Conservation (phyloP, 208 protist species). For the Acanthamoeba sp. region DNA sequence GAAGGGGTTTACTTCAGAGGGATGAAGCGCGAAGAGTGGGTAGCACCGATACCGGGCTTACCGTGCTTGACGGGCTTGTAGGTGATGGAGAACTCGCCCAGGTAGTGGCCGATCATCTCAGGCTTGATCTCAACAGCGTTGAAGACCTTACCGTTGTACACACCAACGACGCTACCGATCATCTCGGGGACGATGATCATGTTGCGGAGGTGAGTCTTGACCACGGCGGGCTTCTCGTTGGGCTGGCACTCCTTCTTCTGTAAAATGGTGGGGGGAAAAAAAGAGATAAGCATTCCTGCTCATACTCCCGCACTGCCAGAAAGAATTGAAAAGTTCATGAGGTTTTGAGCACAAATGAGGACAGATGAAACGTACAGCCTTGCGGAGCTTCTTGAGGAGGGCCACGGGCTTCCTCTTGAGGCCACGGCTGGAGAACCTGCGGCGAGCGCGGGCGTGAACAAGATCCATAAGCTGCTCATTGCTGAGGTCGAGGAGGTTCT, state of each 20-base stretch:
- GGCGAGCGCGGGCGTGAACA: constrained; percentile 94
- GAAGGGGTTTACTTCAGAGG: constrained; percentile 65
- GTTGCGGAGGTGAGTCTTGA: constrained; percentile 99
- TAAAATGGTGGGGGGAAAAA: constrained; percentile 18
- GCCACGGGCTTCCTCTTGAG: constrained; percentile 94
- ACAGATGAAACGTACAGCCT: constrained; percentile 88
- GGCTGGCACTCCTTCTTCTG: constrained; percentile 95
- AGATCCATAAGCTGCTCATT: constrained; percentile 96
- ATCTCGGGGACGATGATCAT: constrained; percentile 99
- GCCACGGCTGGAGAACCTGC: constrained; percentile 95
- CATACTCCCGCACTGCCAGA: no score
- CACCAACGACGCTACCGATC: constrained; percentile 98
- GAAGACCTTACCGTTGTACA: constrained; percentile 99
- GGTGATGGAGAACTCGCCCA: constrained; percentile 99
- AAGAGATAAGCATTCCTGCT: no score
- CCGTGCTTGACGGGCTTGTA: constrained; percentile 99
- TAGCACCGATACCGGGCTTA: constrained; percentile 99
- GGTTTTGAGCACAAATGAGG: not conserved
- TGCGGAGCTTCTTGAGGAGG: constrained; percentile 98
- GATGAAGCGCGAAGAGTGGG: constrained; percentile 89
- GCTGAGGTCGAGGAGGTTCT: constrained; percentile 95
- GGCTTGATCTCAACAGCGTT: constrained; percentile 99
- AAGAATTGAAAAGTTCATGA: no score
- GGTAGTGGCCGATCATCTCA: constrained; percentile 99
- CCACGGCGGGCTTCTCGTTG: constrained; percentile 97